phyloP scores from a whole-genome alignment of 352 stramenopile genomes.

The Globisporangium iwayamae region DNA sequence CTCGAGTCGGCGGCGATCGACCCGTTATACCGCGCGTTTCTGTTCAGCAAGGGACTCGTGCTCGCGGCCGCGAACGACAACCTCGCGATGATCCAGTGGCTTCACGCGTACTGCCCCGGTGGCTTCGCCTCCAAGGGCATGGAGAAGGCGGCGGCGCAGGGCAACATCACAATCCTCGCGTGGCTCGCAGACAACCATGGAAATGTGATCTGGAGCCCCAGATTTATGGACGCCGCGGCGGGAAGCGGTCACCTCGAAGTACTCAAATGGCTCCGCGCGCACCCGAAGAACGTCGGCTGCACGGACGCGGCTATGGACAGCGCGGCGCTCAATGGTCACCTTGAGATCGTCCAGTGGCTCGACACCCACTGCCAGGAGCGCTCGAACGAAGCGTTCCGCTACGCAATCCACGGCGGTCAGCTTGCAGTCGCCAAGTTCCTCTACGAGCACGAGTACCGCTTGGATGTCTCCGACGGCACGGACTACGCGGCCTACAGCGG shows the following conservation, averaged over 20 bases:
- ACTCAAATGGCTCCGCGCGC: constrained; percentile 16
- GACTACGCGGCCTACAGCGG: constrained; percentile 16
- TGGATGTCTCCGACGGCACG: constrained; percentile 8
- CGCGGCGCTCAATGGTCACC: constrained; percentile 18
- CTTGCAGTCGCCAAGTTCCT: constrained; percentile 17
- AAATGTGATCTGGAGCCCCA: constrained; percentile 12
- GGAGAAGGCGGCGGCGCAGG: constrained; percentile 10
- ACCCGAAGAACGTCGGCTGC: constrained; percentile 12
- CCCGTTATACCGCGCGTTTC: constrained; percentile 9
- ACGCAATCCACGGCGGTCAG: constrained; percentile 12
- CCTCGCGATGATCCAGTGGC: constrained; percentile 17
- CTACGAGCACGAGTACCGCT: neutral
- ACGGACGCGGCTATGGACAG: constrained; percentile 22
- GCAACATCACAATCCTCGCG: constrained; percentile 11
- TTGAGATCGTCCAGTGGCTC: constrained; percentile 24
- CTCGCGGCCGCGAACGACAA: constrained; percentile 11
- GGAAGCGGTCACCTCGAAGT: constrained; percentile 11
- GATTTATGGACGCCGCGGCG: constrained; percentile 16
- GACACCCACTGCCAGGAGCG: constrained; percentile 11
- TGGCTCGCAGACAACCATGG: constrained; percentile 12
- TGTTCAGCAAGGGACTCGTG: constrained; percentile 10
- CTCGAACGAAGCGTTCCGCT: constrained; percentile 11
- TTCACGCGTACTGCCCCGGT: constrained; percentile 15
- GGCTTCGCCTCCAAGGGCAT: constrained; percentile 17
- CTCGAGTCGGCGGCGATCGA: constrained; percentile 7